Percentiles rank a stretch among this genome's conserved stretches.
phyloP scores from a whole-genome alignment of 768 basidiomycete species.

The Mycena maculata region DNA sequence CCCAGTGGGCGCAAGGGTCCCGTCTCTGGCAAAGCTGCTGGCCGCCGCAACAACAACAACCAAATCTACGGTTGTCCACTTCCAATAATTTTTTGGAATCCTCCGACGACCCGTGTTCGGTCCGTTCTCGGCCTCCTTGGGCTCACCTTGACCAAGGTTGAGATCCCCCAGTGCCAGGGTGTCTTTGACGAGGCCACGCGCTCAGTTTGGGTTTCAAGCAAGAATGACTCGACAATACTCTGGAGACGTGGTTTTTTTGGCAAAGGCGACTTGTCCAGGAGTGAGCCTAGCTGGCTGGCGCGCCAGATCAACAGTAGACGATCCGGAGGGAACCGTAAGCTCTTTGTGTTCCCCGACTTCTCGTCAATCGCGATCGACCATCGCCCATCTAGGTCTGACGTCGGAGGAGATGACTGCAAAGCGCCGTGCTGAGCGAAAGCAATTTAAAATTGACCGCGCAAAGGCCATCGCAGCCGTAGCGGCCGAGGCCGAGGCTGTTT shows the following conservation, averaged over 20 bases:
- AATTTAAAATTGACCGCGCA: constrained; percentile 94
- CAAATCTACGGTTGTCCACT: constrained; percentile 76
- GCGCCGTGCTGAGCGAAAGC: constrained; percentile 87
- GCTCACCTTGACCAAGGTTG: constrained; percentile 65
- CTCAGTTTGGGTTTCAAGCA: constrained; percentile 87
- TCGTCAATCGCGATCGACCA: background rate
- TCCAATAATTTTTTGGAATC: constrained; percentile 65
- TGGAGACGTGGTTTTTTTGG: constrained; percentile 97
- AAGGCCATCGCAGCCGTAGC: constrained; percentile 85
- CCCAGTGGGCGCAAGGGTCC: constrained; percentile 53
- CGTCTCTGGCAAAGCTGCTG: constrained; percentile 59
- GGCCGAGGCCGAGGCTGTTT: constrained; percentile 82
- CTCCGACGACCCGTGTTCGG: constrained; percentile 55
- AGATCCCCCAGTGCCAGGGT: constrained; percentile 82
- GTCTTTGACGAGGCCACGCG: constrained; percentile 81
- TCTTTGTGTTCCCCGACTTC: background rate
- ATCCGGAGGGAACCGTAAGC: constrained; percentile 70
- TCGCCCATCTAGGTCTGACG: constrained; percentile 66
- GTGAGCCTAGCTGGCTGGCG: constrained; percentile 94
- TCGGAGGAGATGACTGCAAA: constrained; percentile 93
- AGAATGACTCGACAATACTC: constrained; percentile 72
- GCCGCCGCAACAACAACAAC: constrained; percentile 71
- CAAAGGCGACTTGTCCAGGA: constrained; percentile 93
- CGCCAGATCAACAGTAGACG: constrained; percentile 77
- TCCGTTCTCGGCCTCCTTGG: constrained; percentile 67